A percentile compares a stretch with the other conserved stretches of the same genome.
These are phyloP conservation scores for Pythium dissotocum DNA, from an alignment of 352 stramenopile genomes.

Conservation along the genomic window DNA sequence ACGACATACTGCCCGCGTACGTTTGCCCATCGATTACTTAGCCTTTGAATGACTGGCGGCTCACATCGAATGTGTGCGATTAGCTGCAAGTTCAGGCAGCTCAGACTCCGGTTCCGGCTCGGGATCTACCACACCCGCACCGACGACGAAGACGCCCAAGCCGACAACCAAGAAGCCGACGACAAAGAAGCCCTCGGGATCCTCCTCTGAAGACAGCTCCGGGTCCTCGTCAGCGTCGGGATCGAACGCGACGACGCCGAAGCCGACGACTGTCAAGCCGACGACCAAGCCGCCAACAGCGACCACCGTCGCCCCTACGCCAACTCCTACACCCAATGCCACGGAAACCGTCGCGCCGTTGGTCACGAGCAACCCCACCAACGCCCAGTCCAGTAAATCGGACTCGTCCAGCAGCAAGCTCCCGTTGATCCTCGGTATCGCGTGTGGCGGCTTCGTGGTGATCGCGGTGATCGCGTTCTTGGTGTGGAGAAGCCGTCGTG, in stretches of 20 bases:
- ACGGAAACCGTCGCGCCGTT: slow-evolving; percentile 12
- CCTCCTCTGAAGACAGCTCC: background rate
- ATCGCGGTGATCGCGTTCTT: slow-evolving; percentile 58
- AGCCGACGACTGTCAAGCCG: slow-evolving; percentile 33
- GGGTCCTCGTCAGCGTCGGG: slow-evolving; percentile 18
- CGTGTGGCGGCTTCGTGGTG: slow-evolving; percentile 36
- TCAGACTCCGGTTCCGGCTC: background rate
- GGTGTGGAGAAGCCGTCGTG: slow-evolving; percentile 54
- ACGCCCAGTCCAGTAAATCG: slow-evolving; percentile 31
- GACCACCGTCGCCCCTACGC: slow-evolving; percentile 29
- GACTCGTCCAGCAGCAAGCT: slow-evolving; percentile 36
- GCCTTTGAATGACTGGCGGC: background rate
- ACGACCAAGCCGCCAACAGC: slow-evolving; percentile 18
- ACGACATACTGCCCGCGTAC: slow-evolving; percentile 19
- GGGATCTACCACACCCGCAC: background rate
- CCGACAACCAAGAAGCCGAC: slow-evolving; percentile 23
- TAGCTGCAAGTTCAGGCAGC: background rate
- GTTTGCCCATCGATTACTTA: slow-evolving; percentile 2
- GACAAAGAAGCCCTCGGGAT: background rate
- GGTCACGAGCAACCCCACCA: slow-evolving; percentile 31
- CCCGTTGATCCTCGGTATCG: slow-evolving; percentile 56
- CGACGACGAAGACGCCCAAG: slow-evolving; percentile 5
- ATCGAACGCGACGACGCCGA: slow-evolving; percentile 29
- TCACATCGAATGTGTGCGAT: background rate
- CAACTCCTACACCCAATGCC: slow-evolving; percentile 22